These are phyloP conservation scores for Penicillium palitans DNA, from an alignment of 2,329 filamentous ascomycete genomes.

Conservation along the genomic window DNA sequence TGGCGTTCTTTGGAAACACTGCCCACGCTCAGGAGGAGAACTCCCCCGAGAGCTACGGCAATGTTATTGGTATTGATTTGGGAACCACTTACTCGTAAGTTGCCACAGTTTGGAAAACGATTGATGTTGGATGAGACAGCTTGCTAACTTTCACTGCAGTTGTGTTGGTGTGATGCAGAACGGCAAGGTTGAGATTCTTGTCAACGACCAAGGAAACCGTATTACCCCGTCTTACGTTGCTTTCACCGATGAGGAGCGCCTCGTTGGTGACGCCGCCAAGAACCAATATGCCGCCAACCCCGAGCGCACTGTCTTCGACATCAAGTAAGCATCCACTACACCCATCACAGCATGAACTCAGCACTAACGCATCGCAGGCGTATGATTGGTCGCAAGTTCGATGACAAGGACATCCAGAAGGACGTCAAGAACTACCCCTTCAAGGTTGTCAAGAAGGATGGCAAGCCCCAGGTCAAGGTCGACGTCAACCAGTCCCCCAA, in stretches of 20 bases:
- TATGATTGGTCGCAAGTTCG: constrained; percentile 80
- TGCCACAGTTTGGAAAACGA: neutral
- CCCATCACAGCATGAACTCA: neutral
- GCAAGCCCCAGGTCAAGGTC: constrained; percentile 79
- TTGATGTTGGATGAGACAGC: neutral
- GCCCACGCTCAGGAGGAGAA: constrained; percentile 73
- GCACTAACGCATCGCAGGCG: constrained; percentile 58
- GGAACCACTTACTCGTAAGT: constrained; percentile 72
- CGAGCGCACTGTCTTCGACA: constrained; percentile 71
- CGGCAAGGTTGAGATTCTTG: constrained; percentile 91
- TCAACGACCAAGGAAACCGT: constrained; percentile 96
- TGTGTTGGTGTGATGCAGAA: constrained; percentile 96
- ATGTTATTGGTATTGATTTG: constrained; percentile 93
- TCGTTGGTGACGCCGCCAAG: constrained; percentile 97
- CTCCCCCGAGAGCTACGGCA: constrained; percentile 73
- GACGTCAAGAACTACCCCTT: constrained; percentile 99
- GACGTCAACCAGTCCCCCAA: constrained; percentile 60
- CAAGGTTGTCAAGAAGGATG: constrained; percentile 85
- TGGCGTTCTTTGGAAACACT: constrained; percentile 73
- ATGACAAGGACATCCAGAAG: constrained; percentile 81
- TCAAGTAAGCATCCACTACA: constrained; percentile 66
- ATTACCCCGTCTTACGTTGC: constrained; percentile 94
- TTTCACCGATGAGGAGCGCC: constrained; percentile 93
- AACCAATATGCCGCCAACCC: constrained; percentile 87
- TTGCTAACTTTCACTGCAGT: constrained; percentile 52